phyloP scores from a whole-genome alignment of 805 yeast genomes.

The Grigorovia humatica region DNA sequence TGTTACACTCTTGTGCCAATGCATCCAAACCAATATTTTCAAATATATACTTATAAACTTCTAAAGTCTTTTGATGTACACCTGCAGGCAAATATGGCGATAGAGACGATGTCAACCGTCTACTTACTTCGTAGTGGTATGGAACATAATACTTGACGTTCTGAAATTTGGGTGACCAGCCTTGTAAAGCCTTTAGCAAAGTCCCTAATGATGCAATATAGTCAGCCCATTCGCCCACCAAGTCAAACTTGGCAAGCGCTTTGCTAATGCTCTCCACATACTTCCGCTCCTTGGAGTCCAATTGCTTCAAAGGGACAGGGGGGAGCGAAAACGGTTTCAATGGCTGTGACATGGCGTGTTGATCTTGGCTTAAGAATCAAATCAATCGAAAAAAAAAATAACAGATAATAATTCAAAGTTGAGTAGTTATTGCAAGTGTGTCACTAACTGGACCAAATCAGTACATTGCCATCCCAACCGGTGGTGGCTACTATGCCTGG shows the following conservation, averaged over 20 bases:
- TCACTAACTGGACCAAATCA: conserved; percentile 62
- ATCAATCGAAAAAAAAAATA: not conserved
- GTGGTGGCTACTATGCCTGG: conserved; percentile 93
- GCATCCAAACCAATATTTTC: conserved; percentile 46
- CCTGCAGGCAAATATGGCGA: conserved; percentile 85
- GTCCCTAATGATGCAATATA: conserved; percentile 82
- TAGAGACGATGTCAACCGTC: conserved; percentile 65
- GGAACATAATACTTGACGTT: conserved; percentile 52
- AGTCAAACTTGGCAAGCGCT: conserved; percentile 64
- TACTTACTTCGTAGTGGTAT: conserved; percentile 51
- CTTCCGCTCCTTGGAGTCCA: conserved; percentile 58
- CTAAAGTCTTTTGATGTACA: conserved; percentile 82
- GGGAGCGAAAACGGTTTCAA: conserved; percentile 26
- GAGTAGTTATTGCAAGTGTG: not conserved
- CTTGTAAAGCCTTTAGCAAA: conserved; percentile 59
- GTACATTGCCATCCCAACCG: conserved; percentile 95
- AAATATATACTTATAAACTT: conserved; percentile 64
- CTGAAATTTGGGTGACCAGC: conserved; percentile 32
- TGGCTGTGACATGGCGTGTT: conserved; percentile 24
- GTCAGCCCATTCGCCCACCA: conserved; percentile 96
- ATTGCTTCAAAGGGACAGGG: conserved; percentile 18
- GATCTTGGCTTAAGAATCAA: not conserved
- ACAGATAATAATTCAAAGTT: not conserved
- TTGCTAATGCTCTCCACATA: conserved; percentile 59
- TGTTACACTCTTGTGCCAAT: conserved; percentile 43